phyloP scores from a whole-genome alignment of 2,329 filamentous ascomycete genomes.

The Lasiodiplodia sp. region DNA sequence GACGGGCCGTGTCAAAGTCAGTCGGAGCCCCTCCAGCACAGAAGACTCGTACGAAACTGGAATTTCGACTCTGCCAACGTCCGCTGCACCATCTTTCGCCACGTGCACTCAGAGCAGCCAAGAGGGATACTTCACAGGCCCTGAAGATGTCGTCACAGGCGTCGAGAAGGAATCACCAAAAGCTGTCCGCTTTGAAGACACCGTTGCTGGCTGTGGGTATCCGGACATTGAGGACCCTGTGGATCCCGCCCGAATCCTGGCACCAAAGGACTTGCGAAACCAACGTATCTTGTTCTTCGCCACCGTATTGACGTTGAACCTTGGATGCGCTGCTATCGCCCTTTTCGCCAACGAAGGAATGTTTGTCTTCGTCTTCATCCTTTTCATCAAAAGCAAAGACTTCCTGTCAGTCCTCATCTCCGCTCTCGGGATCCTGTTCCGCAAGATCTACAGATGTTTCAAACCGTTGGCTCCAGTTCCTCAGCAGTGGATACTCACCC shows the following conservation, averaged over 20 bases:
- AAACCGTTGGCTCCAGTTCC: conserved; percentile 31
- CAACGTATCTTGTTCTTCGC: conserved; percentile 26
- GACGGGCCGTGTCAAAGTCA: no score
- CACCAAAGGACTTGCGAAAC: conserved; percentile 19
- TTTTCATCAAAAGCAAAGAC: conserved; percentile 38
- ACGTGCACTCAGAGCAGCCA: conserved; percentile 7
- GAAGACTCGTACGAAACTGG: background rate
- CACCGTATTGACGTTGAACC: conserved; percentile 4
- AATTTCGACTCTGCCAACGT: background rate
- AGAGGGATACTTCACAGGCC: conserved; percentile 9
- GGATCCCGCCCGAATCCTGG: conserved; percentile 20
- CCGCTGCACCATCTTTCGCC: background rate
- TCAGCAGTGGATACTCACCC: conserved; percentile 35
- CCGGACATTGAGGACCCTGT: conserved; percentile 24
- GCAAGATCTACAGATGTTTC: conserved; percentile 29
- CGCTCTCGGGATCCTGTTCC: conserved; percentile 27
- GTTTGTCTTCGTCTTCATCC: conserved; percentile 33
- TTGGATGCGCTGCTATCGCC: conserved; percentile 15
- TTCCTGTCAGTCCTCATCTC: conserved; percentile 34
- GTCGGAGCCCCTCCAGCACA: background rate
- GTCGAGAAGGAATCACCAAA: conserved; percentile 6
- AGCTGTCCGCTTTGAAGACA: conserved; percentile 17
- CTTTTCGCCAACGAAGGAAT: conserved; percentile 21
- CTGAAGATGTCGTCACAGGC: background rate
- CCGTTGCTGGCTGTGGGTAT: conserved; percentile 21